Evolutionary conservation across 768 basidiomycete genomes (phyloP).

Genomic region (Lentinula boryana): DNA sequence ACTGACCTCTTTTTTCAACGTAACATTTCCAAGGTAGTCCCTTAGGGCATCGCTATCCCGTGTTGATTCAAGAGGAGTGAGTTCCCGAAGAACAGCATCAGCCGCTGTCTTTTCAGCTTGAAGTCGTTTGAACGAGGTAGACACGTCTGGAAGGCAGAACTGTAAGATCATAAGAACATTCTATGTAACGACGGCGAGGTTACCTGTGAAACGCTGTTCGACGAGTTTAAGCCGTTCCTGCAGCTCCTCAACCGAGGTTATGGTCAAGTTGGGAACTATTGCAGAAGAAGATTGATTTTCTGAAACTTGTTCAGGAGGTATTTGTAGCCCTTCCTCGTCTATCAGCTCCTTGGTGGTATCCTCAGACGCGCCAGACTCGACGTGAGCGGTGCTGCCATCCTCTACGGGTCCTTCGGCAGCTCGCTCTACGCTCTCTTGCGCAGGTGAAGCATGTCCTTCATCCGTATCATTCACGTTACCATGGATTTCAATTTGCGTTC

Average conservation of each 20-base stretch:
- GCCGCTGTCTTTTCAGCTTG: conserved; percentile 67
- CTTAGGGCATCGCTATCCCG: conserved; percentile 62
- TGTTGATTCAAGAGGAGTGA: conserved; percentile 65
- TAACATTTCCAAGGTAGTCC: conserved; percentile 64
- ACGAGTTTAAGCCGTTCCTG: conserved; percentile 63
- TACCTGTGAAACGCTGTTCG: conserved; percentile 76
- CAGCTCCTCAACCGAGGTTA: conserved; percentile 45
- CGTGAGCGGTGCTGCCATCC: not conserved
- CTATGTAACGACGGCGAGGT: conserved; percentile 1
- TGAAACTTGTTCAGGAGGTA: not conserved
- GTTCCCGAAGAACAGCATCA: conserved; percentile 61
- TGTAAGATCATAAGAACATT: conserved; percentile 4
- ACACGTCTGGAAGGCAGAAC: conserved; percentile 50
- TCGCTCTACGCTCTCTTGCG: not conserved
- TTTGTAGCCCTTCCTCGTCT: not conserved
- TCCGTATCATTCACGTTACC: not conserved
- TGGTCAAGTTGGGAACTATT: not conserved
- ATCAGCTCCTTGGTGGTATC: not conserved
- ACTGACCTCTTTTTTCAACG: conserved; percentile 65
- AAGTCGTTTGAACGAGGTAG: conserved; percentile 69
- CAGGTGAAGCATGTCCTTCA: not conserved
- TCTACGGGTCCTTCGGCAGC: not conserved
- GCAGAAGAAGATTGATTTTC: not conserved
- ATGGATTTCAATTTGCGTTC: too few relatives aligned
- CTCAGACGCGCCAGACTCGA: not conserved